Evolutionary conservation across 2,329 filamentous ascomycete genomes (phyloP), one percentile per base, ranked within the genome.

Genomic region (Verticillium albo-atrum): DNA sequence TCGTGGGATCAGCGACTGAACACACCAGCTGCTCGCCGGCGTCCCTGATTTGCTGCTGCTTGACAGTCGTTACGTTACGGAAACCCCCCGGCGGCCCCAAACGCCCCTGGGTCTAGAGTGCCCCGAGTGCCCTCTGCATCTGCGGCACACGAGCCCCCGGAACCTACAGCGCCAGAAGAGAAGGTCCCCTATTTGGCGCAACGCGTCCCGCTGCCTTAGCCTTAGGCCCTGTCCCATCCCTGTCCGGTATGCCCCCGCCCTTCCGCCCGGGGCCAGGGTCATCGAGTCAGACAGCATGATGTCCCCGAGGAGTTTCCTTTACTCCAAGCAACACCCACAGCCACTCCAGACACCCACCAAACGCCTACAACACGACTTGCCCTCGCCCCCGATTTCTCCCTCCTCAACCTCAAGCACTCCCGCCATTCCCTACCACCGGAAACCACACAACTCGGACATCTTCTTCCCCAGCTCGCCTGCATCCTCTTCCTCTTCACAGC

Each of bases 271-370:
- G 37, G 37, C 37, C 37, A 47, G 37, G 37, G 37, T 47, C 20
- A 47, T 47, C 20, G 37, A 47, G 37, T 47, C 37, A 59, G 60
- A 35, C 54, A 55, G 57, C 59, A 64, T 64, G 62, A 63, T 64
- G 62, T 63, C 62, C 61, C 62, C 62, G 57, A 64, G 62, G 59
- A 64, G 62, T 64, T 64, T 64, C 61, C 61, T 63, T 57, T 63
- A 63, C 61, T 64, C 61, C 61, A 64, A 62, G 60, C 61, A 55
- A 57, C 62, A 64, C 59, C 62, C 62, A 56, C 58, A 42, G 42
- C 47, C 42, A 42, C 42, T 25, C 35, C 55, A 25, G 30, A 23
- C 26, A 27, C 37, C 55, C 27, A 14, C 27, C 37, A 23, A 32
- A 32, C 25, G 52, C 57, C 60, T 52, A 54, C 50, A 57, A 52